Base-by-base conservation (phyloP, 2,329 filamentous ascomycete genomes). In the Fonsecaea multimorphosa region DNA sequence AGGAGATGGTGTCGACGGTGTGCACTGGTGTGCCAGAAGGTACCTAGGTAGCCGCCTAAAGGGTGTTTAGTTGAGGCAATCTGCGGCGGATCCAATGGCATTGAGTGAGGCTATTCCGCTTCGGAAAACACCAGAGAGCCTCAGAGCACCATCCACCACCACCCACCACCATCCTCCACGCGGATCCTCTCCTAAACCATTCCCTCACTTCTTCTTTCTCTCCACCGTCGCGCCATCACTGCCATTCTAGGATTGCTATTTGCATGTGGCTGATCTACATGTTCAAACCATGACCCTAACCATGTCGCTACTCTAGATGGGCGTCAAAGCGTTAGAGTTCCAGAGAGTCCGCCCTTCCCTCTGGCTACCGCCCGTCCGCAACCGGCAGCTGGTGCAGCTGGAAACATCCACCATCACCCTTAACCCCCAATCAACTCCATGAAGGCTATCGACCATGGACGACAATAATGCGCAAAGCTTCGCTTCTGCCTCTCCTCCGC, bases 271-370 rank as follows among this genome's bases (percentile, higher is more conserved):
- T 69, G 65, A 69, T 70, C 68, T 64, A 53, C 63, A 49, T 65
- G 58, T 51, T 29, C 63, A 51, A 65, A 66, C 53, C 55, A 70
- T 64, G 68, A 49, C 49, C 51, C 63, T 61, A 67, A 66, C 53
- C 52, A 70, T 68, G 68, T 70, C 65, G 58, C 66, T 60, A 66
- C 62, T 65, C 66, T 70, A 66, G 66, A 64, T 62, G 65, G 61
- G 54, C 63, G 65, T 67, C 67, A 65, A 67, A 67, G 67, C 67
- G 62, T 69, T n/a, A n/a, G n/a, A n/a, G n/a, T n/a, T n/a, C n/a
- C 67, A 65, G 61, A 60, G 31, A n/a, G 19, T 53, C 52, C 31
- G 29, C 31, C 31, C 29, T 34, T 31, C 52, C 27, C 62, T 65
- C 54, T 56, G 57, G 65, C 55, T 49, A 44, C 46, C 19, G 22